Evolutionary conservation across 768 basidiomycete species (phyloP).

Genomic region (Boletus patriciae): DNA sequence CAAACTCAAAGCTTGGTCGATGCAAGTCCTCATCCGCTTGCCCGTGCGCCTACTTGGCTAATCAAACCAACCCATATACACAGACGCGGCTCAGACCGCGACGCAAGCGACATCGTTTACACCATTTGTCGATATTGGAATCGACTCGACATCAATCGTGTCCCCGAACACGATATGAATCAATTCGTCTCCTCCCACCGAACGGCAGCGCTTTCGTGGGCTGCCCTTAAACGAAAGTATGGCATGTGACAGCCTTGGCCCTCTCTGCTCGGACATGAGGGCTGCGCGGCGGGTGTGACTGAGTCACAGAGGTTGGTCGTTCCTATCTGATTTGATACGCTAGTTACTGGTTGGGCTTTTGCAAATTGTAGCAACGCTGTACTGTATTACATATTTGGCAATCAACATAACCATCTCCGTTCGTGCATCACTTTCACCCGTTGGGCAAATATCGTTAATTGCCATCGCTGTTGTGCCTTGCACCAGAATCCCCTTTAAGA

Average conservation of each 20-base stretch:
- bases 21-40: constrained; percentile 45
- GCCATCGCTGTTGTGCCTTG: neutral
- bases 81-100: constrained; percentile 68
- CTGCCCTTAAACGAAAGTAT: constrained; percentile 72
- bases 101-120: constrained; percentile 77
- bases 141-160: constrained; percentile 80
- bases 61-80: neutral
- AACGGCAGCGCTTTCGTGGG: constrained; percentile 70
- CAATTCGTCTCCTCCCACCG: constrained; percentile 62
- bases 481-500: neutral
- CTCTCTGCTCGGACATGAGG: constrained; percentile 5
- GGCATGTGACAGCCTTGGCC: constrained; percentile 42
- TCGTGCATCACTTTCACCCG: neutral
- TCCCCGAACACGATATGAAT: constrained; percentile 84
- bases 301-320: constrained; percentile 12
- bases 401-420: constrained; percentile 8
- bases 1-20: constrained; percentile 80
- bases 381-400: constrained; percentile 20
- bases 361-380: constrained; percentile 23
- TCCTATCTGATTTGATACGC: constrained; percentile 32
- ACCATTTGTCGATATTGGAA: constrained; percentile 77
- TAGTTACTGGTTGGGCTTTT: constrained; percentile 13
- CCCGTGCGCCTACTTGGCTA: constrained; percentile 15
- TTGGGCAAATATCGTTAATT: neutral
- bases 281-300: neutral